A percentile compares a stretch with the other conserved stretches of the same genome.
These are phyloP conservation scores for Aspergillus neotritici DNA, from an alignment of 2,329 filamentous ascomycete species.

Conservation along the genomic window DNA sequence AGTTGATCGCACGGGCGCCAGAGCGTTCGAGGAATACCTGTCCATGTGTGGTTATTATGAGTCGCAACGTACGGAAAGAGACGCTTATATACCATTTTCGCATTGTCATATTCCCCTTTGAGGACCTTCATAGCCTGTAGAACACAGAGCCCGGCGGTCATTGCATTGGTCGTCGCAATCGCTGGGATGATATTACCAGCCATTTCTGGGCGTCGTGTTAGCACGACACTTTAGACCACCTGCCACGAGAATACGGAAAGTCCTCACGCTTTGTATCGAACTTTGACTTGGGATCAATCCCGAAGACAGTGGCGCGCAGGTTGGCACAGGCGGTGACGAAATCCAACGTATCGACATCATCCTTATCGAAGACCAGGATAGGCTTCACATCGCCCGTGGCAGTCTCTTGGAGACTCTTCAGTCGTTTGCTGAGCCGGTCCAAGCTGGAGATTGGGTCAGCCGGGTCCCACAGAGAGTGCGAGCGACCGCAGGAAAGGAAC, in stretches of 20 bases:
- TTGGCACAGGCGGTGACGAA: conserved; percentile 91
- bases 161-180: conserved; percentile 96
- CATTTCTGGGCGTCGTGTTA: conserved; percentile 59
- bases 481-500: neutral
- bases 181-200: conserved; percentile 98
- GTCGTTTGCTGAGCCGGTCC: conserved; percentile 66
- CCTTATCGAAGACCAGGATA: conserved; percentile 87
- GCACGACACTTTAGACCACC: too few species aligned
- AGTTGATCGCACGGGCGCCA: conserved; percentile 54
- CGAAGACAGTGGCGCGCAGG: conserved; percentile 80
- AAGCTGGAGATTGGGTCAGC: conserved; percentile 47
- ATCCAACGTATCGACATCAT: conserved; percentile 89
- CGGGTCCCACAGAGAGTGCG: neutral
- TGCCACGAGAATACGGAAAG: too few species aligned
- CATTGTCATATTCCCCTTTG: conserved; percentile 61
- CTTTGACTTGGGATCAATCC: conserved; percentile 79
- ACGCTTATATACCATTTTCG: conserved; percentile 59
- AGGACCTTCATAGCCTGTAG: conserved; percentile 89
- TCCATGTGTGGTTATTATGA: conserved; percentile 4
- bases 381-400: conserved; percentile 43
- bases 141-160: conserved; percentile 87
- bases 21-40: conserved; percentile 71
- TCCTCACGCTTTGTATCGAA: conserved; percentile 79
- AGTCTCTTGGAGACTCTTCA: conserved; percentile 58
- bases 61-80: neutral